Evolutionary conservation across 2,329 filamentous ascomycete genomes (phyloP).

Genomic region (Coniochaeta sp.): DNA sequence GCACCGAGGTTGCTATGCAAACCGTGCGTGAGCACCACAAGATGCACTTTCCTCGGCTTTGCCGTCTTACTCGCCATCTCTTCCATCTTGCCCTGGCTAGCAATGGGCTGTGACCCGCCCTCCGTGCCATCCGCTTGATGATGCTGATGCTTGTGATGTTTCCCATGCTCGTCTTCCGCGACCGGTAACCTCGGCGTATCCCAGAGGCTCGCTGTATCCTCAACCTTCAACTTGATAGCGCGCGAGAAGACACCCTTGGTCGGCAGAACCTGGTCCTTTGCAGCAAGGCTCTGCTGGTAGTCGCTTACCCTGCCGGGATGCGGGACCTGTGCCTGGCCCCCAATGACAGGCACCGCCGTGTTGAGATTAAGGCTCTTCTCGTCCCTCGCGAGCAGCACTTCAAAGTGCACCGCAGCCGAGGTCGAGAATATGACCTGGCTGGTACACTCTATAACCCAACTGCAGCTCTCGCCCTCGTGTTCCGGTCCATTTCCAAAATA

Average conservation of each 20-base stretch:
- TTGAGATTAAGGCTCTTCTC: constrained; percentile 70
- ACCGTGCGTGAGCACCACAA: constrained; percentile 90
- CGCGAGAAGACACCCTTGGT: constrained; percentile 76
- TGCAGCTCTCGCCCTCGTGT: constrained; percentile 50
- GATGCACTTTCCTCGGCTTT: constrained; percentile 72
- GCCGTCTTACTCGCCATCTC: constrained; percentile 10
- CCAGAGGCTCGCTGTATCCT: constrained; percentile 87
- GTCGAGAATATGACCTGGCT: constrained; percentile 93
- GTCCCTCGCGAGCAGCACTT: constrained; percentile 79
- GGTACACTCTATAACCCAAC: constrained; percentile 85
- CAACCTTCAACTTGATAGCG: constrained; percentile 68
- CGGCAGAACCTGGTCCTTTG: constrained; percentile 47
- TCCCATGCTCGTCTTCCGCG: constrained; percentile 33
- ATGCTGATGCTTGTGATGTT: background rate
- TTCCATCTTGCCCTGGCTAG: background rate
- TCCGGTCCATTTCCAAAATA: constrained; percentile 36
- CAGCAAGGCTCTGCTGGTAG: constrained; percentile 53
- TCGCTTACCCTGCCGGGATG: constrained; percentile 70
- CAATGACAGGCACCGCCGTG: constrained; percentile 35
- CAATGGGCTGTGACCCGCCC: constrained; percentile 5
- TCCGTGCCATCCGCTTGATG: constrained; percentile 16
- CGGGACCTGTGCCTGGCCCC: constrained; percentile 38
- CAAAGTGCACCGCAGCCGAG: constrained; percentile 80
- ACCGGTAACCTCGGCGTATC: constrained; percentile 79
- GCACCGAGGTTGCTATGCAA: constrained; percentile 92